Base-by-base conservation (phyloP, 1,284 basidiomycete genomes). In the Kalmanozyma brasiliensis region DNA sequence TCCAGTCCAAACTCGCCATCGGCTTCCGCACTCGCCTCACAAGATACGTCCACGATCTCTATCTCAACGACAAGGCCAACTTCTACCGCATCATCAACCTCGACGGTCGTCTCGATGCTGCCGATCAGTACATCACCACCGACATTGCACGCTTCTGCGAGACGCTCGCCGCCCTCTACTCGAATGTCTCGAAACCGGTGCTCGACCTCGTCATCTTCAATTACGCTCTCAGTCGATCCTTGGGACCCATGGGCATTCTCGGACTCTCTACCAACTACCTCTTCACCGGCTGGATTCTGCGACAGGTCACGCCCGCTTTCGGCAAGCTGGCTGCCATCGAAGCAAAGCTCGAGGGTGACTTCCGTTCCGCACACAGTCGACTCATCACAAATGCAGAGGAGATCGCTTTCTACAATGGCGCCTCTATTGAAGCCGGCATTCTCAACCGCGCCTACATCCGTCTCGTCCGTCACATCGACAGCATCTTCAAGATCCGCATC, bases 331-430 rank as follows among this genome's bases (percentile, higher is more conserved):
- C 94, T 0, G 92, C 92, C 1, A 87, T 92, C 5, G 93, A 97
- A 80, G 92, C 93, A 0, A 88, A 90, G 41, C 78, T 88, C 8
- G 87, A 87, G 78, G 95, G 95, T 14, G 94, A 97, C 75, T 98
- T 96, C 79, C 86, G 94, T 30, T 88, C 89, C 0, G 94, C 93
- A 0, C 90, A 98, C 81, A 90, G 90, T 0, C 84, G 94, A 22
- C 87, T 97, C 5, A 94, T 92, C 3, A 86, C 94, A 62, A 94
- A 97, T 77, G 89, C 91, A 14, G 94, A 98, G 81, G 94, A 98
- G 83, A 88, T 98, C 41, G 94, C 94, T 0, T 98, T 98, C 81
- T 98, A 98, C 83, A 89, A 94, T 64, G 94, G 94, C 0, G 93
- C 93, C 0, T 83, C 85, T 3, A 86, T 91, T 34, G 94, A 98